Percentiles rank a stretch among this genome's conserved stretches.
These are phyloP conservation scores for Pythium oligandrum DNA, from an alignment of 352 stramenopile genomes.

Conservation along the genomic window DNA sequence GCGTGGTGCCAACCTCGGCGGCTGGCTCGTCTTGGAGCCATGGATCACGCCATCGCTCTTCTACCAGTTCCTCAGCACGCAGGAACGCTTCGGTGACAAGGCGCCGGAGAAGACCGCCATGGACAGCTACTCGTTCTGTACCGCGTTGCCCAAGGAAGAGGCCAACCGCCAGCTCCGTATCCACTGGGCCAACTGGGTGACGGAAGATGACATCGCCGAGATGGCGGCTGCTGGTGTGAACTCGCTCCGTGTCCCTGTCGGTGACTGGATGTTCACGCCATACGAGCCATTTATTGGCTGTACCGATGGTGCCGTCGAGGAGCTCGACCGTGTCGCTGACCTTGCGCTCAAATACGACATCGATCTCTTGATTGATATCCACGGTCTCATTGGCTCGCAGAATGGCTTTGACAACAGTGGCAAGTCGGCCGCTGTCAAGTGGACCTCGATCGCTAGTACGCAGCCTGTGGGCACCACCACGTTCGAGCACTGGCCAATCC, in stretches of 20 bases:
- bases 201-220: slow-evolving; percentile 87
- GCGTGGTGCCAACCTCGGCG: slow-evolving; percentile 90
- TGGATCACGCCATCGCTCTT: slow-evolving; percentile 96
- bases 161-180: slow-evolving; percentile 91
- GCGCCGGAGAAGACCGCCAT: slow-evolving; percentile 84
- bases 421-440: slow-evolving; percentile 83
- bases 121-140: slow-evolving; percentile 92
- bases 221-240: slow-evolving; percentile 76
- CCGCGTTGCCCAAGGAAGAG: slow-evolving; percentile 80
- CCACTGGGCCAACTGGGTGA: slow-evolving; percentile 94
- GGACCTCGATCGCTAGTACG: slow-evolving; percentile 75
- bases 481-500: slow-evolving; percentile 92
- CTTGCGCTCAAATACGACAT: slow-evolving; percentile 84
- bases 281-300: slow-evolving; percentile 93
- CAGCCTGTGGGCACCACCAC: slow-evolving; percentile 78
- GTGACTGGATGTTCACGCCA: slow-evolving; percentile 93
- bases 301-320: slow-evolving; percentile 88
- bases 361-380: slow-evolving; percentile 90
- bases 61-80: slow-evolving; percentile 92
- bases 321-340: slow-evolving; percentile 87
- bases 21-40: slow-evolving; percentile 94
- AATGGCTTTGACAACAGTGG: slow-evolving; percentile 97
- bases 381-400: slow-evolving; percentile 89
- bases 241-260: slow-evolving; percentile 87
- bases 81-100: slow-evolving; percentile 65